Evolutionary conservation across 139 green algal species (phyloP).

Genomic region (Chlamydomonas eustigma): DNA sequence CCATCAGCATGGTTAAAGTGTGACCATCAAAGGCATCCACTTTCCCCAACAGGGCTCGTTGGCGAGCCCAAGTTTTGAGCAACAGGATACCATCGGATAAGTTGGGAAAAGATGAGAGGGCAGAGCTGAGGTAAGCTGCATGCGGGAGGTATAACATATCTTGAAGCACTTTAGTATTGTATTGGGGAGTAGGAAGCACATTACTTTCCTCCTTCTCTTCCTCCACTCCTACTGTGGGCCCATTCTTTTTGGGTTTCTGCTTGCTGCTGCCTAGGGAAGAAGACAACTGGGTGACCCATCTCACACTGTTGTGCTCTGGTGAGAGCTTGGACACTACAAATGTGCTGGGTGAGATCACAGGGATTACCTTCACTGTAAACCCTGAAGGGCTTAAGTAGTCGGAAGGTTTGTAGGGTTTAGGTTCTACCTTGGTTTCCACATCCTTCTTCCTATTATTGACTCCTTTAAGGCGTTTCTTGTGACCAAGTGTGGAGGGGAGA

Average conservation of each 20-base stretch:
- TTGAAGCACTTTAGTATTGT: constrained; percentile 63
- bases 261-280: no score
- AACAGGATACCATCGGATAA: constrained; percentile 55
- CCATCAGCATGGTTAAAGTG: constrained; percentile 54
- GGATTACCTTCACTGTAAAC: constrained; percentile 40
- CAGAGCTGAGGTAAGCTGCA: constrained; percentile 22
- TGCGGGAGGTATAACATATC: constrained; percentile 49
- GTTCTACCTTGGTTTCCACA: neutral
- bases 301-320: constrained; percentile 40
- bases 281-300: constrained; percentile 15
- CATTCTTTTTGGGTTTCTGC: no score
- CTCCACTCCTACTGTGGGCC: no score
- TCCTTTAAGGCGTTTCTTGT: no score
- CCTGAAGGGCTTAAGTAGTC: constrained; percentile 8
- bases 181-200: constrained; percentile 64
- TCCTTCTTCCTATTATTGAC: no score
- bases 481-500: no score
- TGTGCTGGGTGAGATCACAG: constrained; percentile 3
- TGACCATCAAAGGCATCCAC: constrained; percentile 49
- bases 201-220: no score
- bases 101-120: constrained; percentile 12
- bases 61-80: constrained; percentile 67
- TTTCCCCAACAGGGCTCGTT: constrained; percentile 31
- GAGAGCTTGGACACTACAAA: constrained; percentile 54
- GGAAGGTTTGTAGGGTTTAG: constrained; percentile 11